Base-by-base conservation (phyloP, 1,139 yeast species). In the Casaregolazyma suthepensis region DNA sequence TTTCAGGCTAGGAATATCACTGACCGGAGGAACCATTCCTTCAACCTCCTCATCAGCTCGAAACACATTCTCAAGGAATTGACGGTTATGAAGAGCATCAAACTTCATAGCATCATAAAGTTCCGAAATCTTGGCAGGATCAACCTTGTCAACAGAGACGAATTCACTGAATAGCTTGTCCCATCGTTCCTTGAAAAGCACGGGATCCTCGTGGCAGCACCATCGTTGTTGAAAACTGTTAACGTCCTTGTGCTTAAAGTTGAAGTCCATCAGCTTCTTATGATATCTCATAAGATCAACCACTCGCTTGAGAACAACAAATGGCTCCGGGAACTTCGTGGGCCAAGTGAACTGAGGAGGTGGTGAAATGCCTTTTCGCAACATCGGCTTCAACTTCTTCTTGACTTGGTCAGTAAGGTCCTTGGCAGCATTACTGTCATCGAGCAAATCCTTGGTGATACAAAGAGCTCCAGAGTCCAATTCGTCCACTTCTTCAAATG, bases 281-380 rank as follows among this genome's bases (percentile, higher is more conserved):
- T 93, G 98, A 69, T 87, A 91, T 68, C 85, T 89, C 99, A 94
- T 93, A 63, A 94, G 77, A 65, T 90, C 96, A 50, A 95, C 96
- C 35, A 94, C 99, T 58, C 97, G 77, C 64, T 88, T 87, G 62
- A 94, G 86, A 10, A 94, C 99, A 51, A 85, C 81, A 69, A 89
- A 91, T 0, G 99, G 99, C 67, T 93, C 95, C 0, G 99, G 99
- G 87, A 93, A 90, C 65, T 90, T 89, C 15, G 94, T 89, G 1
- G 99, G 99, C 99, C 99, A 94, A 0, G 99, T 88, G 70, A 94
- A 94, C 66, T 93, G 97, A 0, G 96, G 90, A n/a, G 99, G 99
- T 0, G 98, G 97, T 63, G 90, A 96, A 55, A 91, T 88, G 1
- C 99, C 99, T 70, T 91, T 93, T 70, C 99, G 81, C 52, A 94